Percentiles rank a stretch among this genome's conserved stretches.
These are phyloP conservation scores for Sugiyamaella marilandica DNA, from an alignment of 805 yeast genomes.

Conservation along the genomic window DNA sequence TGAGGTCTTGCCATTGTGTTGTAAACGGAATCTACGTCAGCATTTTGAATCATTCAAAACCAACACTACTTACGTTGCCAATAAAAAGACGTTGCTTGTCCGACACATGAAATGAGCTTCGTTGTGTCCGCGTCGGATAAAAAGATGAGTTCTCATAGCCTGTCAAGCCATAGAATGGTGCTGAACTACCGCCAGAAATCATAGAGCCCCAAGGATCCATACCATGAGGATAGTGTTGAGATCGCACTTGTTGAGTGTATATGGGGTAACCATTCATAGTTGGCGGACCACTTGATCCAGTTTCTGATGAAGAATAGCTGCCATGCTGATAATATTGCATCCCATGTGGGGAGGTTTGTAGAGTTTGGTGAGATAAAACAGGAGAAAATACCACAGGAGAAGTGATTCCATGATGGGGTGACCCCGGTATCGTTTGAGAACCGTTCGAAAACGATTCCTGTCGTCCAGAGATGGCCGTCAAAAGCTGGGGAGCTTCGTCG, in stretches of 20 bases:
- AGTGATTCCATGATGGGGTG: slow-evolving; percentile 4
- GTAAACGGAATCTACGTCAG: slow-evolving; percentile 25
- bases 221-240: not conserved
- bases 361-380: slow-evolving; percentile 10
- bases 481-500: not conserved
- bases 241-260: not conserved
- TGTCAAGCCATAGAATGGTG: not conserved
- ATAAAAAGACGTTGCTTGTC: slow-evolving; percentile 32
- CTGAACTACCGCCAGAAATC: not conserved
- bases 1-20: slow-evolving; percentile 31
- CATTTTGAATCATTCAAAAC: not conserved
- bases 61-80: slow-evolving; percentile 26
- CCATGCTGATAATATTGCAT: not conserved
- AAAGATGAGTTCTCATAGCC: not conserved
- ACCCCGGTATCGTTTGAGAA: slow-evolving; percentile 3
- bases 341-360: slow-evolving; percentile 25
- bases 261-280: not conserved
- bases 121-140: not conserved
- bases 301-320: not conserved
- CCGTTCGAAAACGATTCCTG: not conserved
- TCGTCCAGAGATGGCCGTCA: not conserved
- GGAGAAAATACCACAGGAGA: slow-evolving; percentile 9
- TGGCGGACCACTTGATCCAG: not conserved
- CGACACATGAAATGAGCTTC: not conserved
- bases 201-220: not conserved